Conservation (phyloP, 2,329 filamentous ascomycete species). For the Aspergillus glaucus region DNA sequence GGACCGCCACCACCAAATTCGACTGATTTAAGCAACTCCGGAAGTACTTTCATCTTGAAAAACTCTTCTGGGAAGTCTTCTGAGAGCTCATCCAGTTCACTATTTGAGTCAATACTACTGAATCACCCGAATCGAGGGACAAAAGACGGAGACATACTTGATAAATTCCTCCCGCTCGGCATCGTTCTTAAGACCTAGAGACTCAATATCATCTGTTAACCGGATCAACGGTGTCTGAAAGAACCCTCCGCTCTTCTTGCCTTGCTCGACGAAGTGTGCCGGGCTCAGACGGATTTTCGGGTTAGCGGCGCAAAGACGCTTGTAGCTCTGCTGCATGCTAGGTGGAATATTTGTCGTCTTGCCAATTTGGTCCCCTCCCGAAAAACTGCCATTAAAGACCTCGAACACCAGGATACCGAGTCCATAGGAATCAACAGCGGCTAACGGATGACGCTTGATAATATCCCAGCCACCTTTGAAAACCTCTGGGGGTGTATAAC, state of each 20-base stretch:
- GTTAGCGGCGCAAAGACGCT: slow-evolving; percentile 78
- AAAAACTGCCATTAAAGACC: slow-evolving; percentile 81
- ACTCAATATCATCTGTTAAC: slow-evolving; percentile 87
- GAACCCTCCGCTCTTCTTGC: slow-evolving; percentile 72
- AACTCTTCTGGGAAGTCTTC: slow-evolving; percentile 97
- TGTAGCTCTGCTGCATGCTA: slow-evolving; percentile 86
- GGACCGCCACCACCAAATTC: slow-evolving; percentile 95
- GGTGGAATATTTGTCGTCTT: slow-evolving; percentile 82
- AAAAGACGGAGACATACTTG: slow-evolving; percentile 44
- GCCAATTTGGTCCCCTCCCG: slow-evolving; percentile 68
- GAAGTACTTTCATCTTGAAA: slow-evolving; percentile 93
- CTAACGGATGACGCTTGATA: slow-evolving; percentile 74
- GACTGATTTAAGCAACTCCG: slow-evolving; percentile 95
- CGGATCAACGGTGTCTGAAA: slow-evolving; percentile 92
- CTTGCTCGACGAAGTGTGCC: slow-evolving; percentile 83
- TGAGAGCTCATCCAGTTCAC: slow-evolving; percentile 74
- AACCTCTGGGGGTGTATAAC: slow-evolving; percentile 83
- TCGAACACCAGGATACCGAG: slow-evolving; percentile 82
- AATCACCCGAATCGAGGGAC: background rate
- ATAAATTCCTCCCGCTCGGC: slow-evolving; percentile 80
- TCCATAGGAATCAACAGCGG: slow-evolving; percentile 80
- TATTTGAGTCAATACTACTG: slow-evolving; percentile 24
- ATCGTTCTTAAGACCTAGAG: slow-evolving; percentile 78
- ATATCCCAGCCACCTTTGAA: slow-evolving; percentile 83
- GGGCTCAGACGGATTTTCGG: slow-evolving; percentile 83